phyloP scores from a whole-genome alignment of 2,329 filamentous ascomycete species.

The Colletotrichum endophyticum region DNA sequence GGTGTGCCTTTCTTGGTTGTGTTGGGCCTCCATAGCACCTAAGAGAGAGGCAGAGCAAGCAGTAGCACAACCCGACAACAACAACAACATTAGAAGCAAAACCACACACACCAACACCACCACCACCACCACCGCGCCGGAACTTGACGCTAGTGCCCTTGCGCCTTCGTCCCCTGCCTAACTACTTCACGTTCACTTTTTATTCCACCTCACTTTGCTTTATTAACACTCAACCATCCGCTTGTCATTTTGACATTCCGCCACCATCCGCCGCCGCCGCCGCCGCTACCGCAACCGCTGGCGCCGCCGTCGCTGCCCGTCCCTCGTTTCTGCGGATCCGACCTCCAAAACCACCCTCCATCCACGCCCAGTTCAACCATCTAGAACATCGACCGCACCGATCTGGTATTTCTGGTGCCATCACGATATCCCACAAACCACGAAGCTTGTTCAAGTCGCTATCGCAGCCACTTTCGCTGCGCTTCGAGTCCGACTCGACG shows the following conservation, averaged over 20 bases:
- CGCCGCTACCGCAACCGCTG: background rate
- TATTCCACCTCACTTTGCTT: background rate
- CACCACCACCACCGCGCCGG: background rate
- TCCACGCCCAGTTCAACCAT: background rate
- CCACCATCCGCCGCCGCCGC: background rate
- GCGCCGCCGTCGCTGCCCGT: background rate
- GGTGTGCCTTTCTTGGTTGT: background rate
- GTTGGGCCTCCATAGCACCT: background rate
- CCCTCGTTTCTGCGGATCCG: background rate
- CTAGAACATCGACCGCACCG: background rate
- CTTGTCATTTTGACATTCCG: background rate
- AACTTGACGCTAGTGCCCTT: background rate
- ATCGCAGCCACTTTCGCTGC: background rate
- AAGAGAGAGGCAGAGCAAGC: background rate
- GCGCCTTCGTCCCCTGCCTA: background rate
- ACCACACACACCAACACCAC: background rate
- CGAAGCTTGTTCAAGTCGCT: background rate
- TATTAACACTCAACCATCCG: background rate
- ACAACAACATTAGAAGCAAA: background rate
- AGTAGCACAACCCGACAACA: background rate
- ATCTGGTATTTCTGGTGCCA: background rate
- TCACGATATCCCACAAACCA: background rate
- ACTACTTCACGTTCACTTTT: background rate
- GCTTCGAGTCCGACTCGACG: background rate
- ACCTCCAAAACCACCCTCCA: background rate